Base-by-base conservation (phyloP, 2,329 filamentous ascomycete species). In the Camptophora hylomeconis region DNA sequence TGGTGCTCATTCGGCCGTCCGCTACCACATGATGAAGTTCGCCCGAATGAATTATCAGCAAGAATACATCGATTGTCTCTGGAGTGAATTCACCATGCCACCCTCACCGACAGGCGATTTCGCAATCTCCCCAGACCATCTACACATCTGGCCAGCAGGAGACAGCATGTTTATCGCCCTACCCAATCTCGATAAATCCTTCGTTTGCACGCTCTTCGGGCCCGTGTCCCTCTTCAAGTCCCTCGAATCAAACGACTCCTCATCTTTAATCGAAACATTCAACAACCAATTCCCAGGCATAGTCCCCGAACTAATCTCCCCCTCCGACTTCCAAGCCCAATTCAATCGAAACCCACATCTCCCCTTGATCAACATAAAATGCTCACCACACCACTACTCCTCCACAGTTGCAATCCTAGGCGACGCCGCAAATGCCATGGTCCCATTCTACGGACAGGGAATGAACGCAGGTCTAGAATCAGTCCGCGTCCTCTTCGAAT, bases 161-260 rank as follows among this genome's bases (percentile, higher is more conserved):
- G 75, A 86, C 22, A 87, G 89, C 47, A 95, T 98, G 92, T 98
- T 98, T 57, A 98, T 98, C 48, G 92, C 89, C 11, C 86, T 98
- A 23, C 87, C 89, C 1, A 66, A 65, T n/a, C 52, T 82, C 54
- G 84, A 95, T 50, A 84, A 82, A 32, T 80, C 82, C 2, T 98
- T 98, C 51, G 94, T 86, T 0, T 92, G 84, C 53, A 98, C 92
- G 0, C 67, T 98, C 3, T 98, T 98, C 53, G 69, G 92, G 20
- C 80, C 86, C 0, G 71, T 75, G 20, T 54, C 62, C 2, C 66
- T 80, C 32, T 92, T 83, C 49, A 58, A 65, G 3, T 52, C 63
- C 2, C 68, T 98, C 2, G 77, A 86, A 45, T 62, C 59, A 10
- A 40, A 44, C 9, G 36, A 39, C 5, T 52, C 92, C 12, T 67